Evolutionary conservation across 2,329 filamentous ascomycete genomes (phyloP).

Genomic region (Xylariaceae sp.): DNA sequence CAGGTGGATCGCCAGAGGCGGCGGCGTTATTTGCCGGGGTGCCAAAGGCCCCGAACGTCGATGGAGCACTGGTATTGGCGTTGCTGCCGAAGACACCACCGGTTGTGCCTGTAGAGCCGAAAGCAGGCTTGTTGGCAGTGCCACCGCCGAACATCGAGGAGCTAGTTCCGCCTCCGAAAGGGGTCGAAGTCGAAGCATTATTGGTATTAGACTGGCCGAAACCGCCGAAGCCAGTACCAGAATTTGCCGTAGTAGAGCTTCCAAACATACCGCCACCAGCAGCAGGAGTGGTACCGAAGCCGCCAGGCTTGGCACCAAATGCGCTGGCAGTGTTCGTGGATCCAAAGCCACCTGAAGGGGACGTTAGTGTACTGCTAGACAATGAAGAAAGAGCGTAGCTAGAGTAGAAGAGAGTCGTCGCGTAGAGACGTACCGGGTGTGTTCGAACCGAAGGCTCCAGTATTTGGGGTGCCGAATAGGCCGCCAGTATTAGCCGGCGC

Average conservation of each 20-base stretch:
- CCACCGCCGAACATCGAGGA: slow-evolving; percentile 28
- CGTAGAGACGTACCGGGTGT: slow-evolving; percentile 35
- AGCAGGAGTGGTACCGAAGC: slow-evolving; percentile 35
- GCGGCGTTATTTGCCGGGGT: slow-evolving; percentile 39
- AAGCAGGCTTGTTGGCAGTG: slow-evolving; percentile 43
- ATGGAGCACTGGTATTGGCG: slow-evolving; percentile 21
- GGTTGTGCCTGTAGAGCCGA: slow-evolving; percentile 43
- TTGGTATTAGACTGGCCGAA: slow-evolving; percentile 34
- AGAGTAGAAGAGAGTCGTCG: background rate
- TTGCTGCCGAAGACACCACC: slow-evolving; percentile 46
- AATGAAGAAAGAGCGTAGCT: background rate
- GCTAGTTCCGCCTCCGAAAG: slow-evolving; percentile 33
- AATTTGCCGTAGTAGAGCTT: slow-evolving; percentile 26
- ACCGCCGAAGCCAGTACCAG: slow-evolving; percentile 42
- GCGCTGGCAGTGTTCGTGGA: slow-evolving; percentile 36
- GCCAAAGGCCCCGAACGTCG: slow-evolving; percentile 35
- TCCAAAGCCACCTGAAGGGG: slow-evolving; percentile 38
- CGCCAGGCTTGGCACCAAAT: slow-evolving; percentile 40
- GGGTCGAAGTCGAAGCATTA: slow-evolving; percentile 35
- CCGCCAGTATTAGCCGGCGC: slow-evolving; percentile 32
- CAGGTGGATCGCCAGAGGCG: slow-evolving; percentile 53
- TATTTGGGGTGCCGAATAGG: slow-evolving; percentile 31
- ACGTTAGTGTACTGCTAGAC: slow-evolving; percentile 19
- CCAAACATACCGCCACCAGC: slow-evolving; percentile 31
- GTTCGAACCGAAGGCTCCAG: slow-evolving; percentile 37